These are phyloP conservation scores for Talaromyces sp. DNA, from an alignment of 2,329 filamentous ascomycete species.

Conservation along the genomic window DNA sequence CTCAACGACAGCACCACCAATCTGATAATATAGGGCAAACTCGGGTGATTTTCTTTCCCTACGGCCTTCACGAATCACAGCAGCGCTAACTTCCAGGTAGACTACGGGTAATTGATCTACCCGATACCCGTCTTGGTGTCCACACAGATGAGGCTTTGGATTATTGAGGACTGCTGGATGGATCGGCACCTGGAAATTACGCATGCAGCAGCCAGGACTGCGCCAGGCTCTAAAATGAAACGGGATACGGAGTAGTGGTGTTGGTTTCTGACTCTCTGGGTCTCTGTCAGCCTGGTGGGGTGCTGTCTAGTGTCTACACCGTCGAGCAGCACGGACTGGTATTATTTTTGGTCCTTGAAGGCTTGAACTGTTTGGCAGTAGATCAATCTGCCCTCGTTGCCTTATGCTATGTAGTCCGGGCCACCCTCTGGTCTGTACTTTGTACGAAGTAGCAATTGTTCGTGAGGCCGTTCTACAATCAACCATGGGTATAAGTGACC, in stretches of 20 bases:
- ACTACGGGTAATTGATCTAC: too few relatives aligned
- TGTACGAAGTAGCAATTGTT: not conserved
- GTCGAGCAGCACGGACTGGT: too few relatives aligned
- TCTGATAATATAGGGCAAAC: too few relatives aligned
- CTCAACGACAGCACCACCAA: too few relatives aligned
- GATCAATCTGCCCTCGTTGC: not conserved
- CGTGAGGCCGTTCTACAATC: not conserved
- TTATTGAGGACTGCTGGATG: not conserved
- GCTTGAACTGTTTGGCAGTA: not conserved
- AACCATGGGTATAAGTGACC: not conserved
- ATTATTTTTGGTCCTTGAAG: too few relatives aligned
- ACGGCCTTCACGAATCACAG: too few relatives aligned
- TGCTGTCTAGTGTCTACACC: not conserved
- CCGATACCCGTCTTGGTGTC: too few relatives aligned
- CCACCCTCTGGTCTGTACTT: too few relatives aligned
- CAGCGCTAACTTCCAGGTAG: too few relatives aligned
- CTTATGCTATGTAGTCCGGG: not conserved
- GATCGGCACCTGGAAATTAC: not conserved
- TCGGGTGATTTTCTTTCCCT: not conserved
- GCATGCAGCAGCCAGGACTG: not conserved
- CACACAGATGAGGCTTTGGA: not conserved
- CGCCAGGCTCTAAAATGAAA: not conserved
- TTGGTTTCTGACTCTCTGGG: not conserved
- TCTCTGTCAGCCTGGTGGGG: not conserved
- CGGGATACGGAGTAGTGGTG: not conserved